Percentiles rank a stretch among this genome's conserved stretches.
phyloP scores from a whole-genome alignment of 768 basidiomycete genomes.

The Collybia sordida region DNA sequence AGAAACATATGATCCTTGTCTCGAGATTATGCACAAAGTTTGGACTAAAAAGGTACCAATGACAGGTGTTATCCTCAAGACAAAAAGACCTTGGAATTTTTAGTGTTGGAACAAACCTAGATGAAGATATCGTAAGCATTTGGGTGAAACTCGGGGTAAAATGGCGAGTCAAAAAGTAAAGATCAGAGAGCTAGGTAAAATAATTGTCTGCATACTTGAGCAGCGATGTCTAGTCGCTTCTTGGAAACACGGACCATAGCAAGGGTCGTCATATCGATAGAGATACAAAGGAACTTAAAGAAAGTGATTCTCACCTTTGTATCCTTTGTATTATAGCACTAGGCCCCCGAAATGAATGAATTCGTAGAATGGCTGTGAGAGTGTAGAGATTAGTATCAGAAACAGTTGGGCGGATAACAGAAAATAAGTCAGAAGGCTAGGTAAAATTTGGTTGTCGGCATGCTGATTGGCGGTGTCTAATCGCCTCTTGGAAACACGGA shows the following conservation, averaged over 20 bases:
- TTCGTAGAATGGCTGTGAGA: no score
- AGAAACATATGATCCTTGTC: no score
- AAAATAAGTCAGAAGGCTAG: slow-evolving; percentile 1
- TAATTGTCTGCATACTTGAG: slow-evolving; percentile 65
- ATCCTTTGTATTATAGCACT: not conserved
- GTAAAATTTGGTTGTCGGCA: slow-evolving; percentile 57
- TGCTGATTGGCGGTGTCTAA: slow-evolving; percentile 82
- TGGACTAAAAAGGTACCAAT: no score
- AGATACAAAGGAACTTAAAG: slow-evolving; percentile 8
- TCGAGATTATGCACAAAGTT: no score
- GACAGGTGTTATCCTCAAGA: no score
- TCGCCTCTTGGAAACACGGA: slow-evolving; percentile 97
- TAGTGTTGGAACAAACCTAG: no score
- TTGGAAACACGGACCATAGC: slow-evolving; percentile 96
- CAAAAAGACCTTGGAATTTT: no score
- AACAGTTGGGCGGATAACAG: no score
- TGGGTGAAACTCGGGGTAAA: no score
- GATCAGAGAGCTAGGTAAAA: slow-evolving; percentile 71
- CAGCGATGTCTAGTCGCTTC: slow-evolving; percentile 87
- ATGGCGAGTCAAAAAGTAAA: not conserved
- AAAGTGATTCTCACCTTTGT: slow-evolving; percentile 7
- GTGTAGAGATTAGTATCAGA: no score
- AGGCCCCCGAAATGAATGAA: no score
- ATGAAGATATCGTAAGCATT: no score
- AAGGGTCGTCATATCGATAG: slow-evolving; percentile 49